Conservation (phyloP, 257 asterid genomes). For the Galeopsis tetrahit region DNA sequence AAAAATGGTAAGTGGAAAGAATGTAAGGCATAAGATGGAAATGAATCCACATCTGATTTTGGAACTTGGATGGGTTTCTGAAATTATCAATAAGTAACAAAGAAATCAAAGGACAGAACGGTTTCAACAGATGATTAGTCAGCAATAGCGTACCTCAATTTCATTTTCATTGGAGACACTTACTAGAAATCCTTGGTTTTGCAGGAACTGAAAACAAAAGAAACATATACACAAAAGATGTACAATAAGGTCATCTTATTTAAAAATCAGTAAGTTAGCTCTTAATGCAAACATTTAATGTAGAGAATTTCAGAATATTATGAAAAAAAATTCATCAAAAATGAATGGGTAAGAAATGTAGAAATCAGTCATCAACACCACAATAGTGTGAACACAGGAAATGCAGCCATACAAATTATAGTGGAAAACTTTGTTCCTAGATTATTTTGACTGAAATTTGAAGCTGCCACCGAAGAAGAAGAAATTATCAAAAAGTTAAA, state of each 20-base stretch:
- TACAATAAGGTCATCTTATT: slow-evolving; percentile 6
- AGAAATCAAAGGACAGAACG: slow-evolving; percentile 16
- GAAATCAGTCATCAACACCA: slow-evolving; percentile 9
- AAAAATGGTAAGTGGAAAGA: slow-evolving; percentile 7
- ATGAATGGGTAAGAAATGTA: slow-evolving; percentile 19
- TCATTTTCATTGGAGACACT: slow-evolving; percentile 87
- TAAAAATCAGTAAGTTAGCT: not conserved
- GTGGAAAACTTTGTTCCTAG: not conserved
- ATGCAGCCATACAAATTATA: not conserved
- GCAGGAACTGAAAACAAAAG: slow-evolving; percentile 73
- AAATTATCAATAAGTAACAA: slow-evolving; percentile 7
- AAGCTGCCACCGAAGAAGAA: slow-evolving; percentile 1
- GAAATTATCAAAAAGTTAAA: slow-evolving; percentile 8
- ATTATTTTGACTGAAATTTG: slow-evolving; percentile 15
- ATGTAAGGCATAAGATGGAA: slow-evolving; percentile 21
- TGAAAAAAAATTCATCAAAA: slow-evolving; percentile 14
- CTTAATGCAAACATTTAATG: slow-evolving; percentile 11
- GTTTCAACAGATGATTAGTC: slow-evolving; percentile 22
- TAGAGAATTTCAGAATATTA: not conserved
- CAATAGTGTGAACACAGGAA: slow-evolving; percentile 6
- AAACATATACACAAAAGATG: slow-evolving; percentile 24
- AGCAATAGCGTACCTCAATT: slow-evolving; percentile 67
- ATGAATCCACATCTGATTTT: slow-evolving; percentile 19
- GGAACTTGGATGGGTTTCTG: slow-evolving; percentile 29
- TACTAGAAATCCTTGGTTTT: slow-evolving; percentile 92